Base-by-base conservation (phyloP, 805 yeast genomes). In the Lachancea meyersii region DNA sequence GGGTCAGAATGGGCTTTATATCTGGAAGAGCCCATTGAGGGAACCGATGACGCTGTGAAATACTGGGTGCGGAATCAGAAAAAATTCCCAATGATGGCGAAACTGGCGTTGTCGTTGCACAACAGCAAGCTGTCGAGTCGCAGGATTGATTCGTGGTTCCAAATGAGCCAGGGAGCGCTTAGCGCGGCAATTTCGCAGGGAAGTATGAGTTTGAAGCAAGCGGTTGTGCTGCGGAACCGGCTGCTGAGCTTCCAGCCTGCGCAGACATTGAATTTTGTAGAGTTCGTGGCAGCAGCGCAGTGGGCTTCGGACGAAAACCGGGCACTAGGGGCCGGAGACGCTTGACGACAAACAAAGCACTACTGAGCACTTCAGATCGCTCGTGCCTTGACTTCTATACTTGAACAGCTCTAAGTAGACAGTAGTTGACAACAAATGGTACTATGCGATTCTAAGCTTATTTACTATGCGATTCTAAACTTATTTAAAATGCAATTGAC, bases 31-130 rank as follows among this genome's bases (percentile, higher is more conserved):
- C 47, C 47, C n/a, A 26, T 35, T 20, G 47, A 45, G 31, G 23
- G 37, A 16, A 35, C 31, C 28, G 31, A 30, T n/a, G 43, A 32
- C 24, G 40, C 33, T 19, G 41, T 46, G 7, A 44, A 43, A 17
- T 48, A 48, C 31, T 48, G 51, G 51, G 38, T 48, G 16, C 37
- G 38, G 21, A 48, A 46, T 35, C 51, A 48, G 43, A 41, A 35
- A 27, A 40, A 36, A 35, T 48, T 38, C 31, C 49, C 47, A 2
- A 17, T 37, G 18, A 40, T 46, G 11, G 36, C 40, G 28, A 38
- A 40, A 17, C 31, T 43, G 26, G 49, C 49, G 2, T 44, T 45
- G 13, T 43, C 51, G 6, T 38, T 45, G 26, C 37, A 33, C 38
- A 36, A 45, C 43, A 43, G 46, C 13, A 48, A 37, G 33, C 38